Base-by-base conservation (phyloP, 768 basidiomycete genomes). In the Pholiota microspora region DNA sequence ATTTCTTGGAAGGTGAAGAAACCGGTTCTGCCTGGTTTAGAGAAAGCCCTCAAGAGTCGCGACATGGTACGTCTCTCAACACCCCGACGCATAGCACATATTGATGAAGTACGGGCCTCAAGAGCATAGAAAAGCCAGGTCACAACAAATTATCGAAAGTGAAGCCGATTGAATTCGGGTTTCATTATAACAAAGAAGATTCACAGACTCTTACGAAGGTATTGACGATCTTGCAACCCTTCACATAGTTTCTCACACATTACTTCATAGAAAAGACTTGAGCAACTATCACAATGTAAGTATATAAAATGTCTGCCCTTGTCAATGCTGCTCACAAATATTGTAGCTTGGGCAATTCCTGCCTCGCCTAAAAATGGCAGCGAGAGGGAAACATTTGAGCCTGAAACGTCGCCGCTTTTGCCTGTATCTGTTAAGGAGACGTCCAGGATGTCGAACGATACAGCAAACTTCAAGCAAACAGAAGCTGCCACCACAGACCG, bases 21-120 rank as follows among this genome's bases (percentile, higher is more conserved):
- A 24, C 57, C 61, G 23, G 65, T 69, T 21, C 31, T 76, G 3
- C 52, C 64, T 23, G 71, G 71, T 45, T 80, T 86, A 49, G 54
- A 71, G 52, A 60, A 73, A 29, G 67, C 74, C 4, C 54, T 84
- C 44, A 71, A 69, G 34, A 67, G 69, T 50, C 73, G 85, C 42
- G 73, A 73, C 48, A 62, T 85, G 66, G 85, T 84, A 49, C 61
- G 75, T 56, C 28, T 44, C n/a, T n/a, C n/a, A n/a, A n/a, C n/a
- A n/a, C n/a, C n/a, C n/a, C n/a, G n/a, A n/a, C n/a, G n/a, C n/a
- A n/a, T n/a, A n/a, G n/a, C n/a, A n/a, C n/a, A n/a, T n/a, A n/a
- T n/a, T n/a, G n/a, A n/a, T n/a, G n/a, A n/a, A n/a, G n/a, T n/a
- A n/a, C n/a, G 21, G 13, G 29, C 9, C 15, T 18, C 13, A 46